A percentile compares a stretch with the other conserved stretches of the same genome.
Evolutionary conservation across 306 rosid species (phyloP).

Genomic region (Sicyos baderoa): DNA sequence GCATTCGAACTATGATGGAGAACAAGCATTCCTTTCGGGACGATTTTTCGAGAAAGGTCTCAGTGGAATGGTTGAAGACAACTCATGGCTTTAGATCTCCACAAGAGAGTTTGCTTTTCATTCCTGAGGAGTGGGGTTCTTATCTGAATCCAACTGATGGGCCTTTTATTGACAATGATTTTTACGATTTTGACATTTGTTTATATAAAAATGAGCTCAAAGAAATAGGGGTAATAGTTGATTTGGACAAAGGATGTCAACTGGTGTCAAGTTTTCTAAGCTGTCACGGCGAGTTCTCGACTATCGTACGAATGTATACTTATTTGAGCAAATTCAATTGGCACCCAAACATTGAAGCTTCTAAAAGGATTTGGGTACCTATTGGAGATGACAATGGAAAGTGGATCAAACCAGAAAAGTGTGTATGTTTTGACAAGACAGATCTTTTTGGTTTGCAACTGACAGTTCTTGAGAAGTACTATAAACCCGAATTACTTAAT

Average conservation of each 20-base stretch:
- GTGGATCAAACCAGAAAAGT: slow-evolving; percentile 40
- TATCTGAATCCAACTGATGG: slow-evolving; percentile 44
- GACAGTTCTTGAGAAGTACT: slow-evolving; percentile 34
- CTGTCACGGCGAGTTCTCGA: slow-evolving; percentile 21
- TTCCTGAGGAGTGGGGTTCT: slow-evolving; percentile 30
- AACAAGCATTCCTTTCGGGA: slow-evolving; percentile 19
- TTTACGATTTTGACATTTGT: slow-evolving; percentile 38
- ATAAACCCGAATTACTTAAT: slow-evolving; percentile 23
- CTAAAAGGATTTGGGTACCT: slow-evolving; percentile 50
- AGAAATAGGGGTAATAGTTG: slow-evolving; percentile 44
- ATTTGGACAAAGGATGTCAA: slow-evolving; percentile 30
- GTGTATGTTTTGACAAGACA: slow-evolving; percentile 45
- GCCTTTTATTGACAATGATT: slow-evolving; percentile 52
- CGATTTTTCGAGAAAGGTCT: slow-evolving; percentile 29
- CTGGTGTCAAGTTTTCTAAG: slow-evolving; percentile 41
- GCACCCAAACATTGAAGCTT: slow-evolving; percentile 34
- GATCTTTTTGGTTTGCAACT: slow-evolving; percentile 44
- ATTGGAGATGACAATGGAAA: slow-evolving; percentile 26
- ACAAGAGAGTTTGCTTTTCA: slow-evolving; percentile 39
- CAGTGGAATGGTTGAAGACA: slow-evolving; percentile 57
- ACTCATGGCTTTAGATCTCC: slow-evolving; percentile 47
- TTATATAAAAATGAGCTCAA: slow-evolving; percentile 41
- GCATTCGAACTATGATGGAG: slow-evolving; percentile 27
- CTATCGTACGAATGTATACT: slow-evolving; percentile 34
- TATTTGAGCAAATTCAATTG: slow-evolving; percentile 37